phyloP scores from a whole-genome alignment of 2,329 filamentous ascomycete genomes.

The Penicillium paneum region DNA sequence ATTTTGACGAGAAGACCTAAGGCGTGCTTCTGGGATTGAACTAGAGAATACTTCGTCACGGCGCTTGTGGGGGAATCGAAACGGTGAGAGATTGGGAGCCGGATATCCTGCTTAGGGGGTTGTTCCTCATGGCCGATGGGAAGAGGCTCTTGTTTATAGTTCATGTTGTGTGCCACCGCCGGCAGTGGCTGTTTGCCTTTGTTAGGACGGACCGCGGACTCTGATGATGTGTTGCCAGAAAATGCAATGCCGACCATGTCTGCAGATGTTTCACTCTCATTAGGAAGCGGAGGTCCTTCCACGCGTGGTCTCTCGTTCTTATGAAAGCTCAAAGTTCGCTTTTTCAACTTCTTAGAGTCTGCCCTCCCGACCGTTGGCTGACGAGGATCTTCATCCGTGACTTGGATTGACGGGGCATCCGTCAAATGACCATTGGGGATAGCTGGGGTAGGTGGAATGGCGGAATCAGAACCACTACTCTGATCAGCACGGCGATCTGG shows the following conservation, averaged over 20 bases:
- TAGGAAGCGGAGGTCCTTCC: slow-evolving; percentile 23
- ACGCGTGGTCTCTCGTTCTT: slow-evolving; percentile 23
- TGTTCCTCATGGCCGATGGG: slow-evolving; percentile 43
- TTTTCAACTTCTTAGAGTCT: slow-evolving; percentile 35
- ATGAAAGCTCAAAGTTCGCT: slow-evolving; percentile 32
- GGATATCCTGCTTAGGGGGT: slow-evolving; percentile 42
- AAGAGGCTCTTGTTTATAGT: slow-evolving; percentile 32
- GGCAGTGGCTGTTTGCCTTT: slow-evolving; percentile 34
- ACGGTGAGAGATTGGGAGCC: slow-evolving; percentile 35
- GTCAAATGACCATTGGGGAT: slow-evolving; percentile 23
- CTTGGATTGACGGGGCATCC: slow-evolving; percentile 68
- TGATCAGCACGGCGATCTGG: slow-evolving; percentile 47
- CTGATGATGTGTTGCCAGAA: slow-evolving; percentile 23
- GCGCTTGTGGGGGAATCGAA: slow-evolving; percentile 42
- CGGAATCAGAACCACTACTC: slow-evolving; percentile 22
- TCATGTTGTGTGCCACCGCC: slow-evolving; percentile 39
- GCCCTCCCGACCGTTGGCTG: slow-evolving; percentile 27
- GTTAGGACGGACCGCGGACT: slow-evolving; percentile 19
- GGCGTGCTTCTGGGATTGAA: slow-evolving; percentile 55
- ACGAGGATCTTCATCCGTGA: slow-evolving; percentile 61
- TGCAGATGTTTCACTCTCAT: slow-evolving; percentile 21
- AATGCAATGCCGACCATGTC: slow-evolving; percentile 30
- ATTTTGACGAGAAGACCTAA: slow-evolving; percentile 67
- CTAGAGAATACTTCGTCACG: slow-evolving; percentile 49
- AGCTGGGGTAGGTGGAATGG: slow-evolving; percentile 20